phyloP scores from a whole-genome alignment of 768 basidiomycete species.

The Ramaria rubella region DNA sequence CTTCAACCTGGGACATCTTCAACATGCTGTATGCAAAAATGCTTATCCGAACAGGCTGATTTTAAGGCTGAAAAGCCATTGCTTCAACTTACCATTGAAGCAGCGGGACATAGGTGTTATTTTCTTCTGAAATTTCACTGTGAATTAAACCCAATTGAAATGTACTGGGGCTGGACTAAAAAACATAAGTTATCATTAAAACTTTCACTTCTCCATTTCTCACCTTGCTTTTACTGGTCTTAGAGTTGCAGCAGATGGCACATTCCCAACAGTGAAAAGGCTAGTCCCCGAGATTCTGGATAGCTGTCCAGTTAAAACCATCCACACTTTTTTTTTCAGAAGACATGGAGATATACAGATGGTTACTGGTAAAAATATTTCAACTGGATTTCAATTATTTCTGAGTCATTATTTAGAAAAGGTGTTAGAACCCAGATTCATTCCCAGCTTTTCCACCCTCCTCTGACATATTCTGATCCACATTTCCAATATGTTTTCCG shows the following conservation, averaged over 20 bases:
- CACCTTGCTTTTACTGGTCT: not conserved
- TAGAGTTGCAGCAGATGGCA: no score
- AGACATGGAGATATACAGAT: no score
- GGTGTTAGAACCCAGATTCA: no score
- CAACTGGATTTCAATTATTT: no score
- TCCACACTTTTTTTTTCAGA: no score
- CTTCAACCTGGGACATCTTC: not conserved
- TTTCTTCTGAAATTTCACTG: slow-evolving; percentile 27
- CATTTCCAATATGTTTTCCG: no score
- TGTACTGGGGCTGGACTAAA: slow-evolving; percentile 11
- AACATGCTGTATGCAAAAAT: slow-evolving; percentile 9
- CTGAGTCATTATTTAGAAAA: no score
- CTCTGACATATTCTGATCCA: no score
- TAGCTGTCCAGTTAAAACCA: not conserved
- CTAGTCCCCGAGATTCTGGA: not conserved
- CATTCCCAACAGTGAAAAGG: not conserved
- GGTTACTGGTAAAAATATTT: no score
- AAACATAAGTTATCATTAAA: not conserved
- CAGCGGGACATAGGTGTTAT: slow-evolving; percentile 23
- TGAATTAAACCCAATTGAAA: slow-evolving; percentile 26
- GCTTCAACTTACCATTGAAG: slow-evolving; percentile 22
- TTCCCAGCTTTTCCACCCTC: no score
- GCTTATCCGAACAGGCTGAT: slow-evolving; percentile 19
- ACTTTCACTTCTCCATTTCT: not conserved
- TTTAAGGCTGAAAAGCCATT: slow-evolving; percentile 20